Evolutionary conservation across 2,329 filamentous ascomycete genomes (phyloP), one percentile per base, ranked within the genome.

Genomic region (Penicillium palitans): DNA sequence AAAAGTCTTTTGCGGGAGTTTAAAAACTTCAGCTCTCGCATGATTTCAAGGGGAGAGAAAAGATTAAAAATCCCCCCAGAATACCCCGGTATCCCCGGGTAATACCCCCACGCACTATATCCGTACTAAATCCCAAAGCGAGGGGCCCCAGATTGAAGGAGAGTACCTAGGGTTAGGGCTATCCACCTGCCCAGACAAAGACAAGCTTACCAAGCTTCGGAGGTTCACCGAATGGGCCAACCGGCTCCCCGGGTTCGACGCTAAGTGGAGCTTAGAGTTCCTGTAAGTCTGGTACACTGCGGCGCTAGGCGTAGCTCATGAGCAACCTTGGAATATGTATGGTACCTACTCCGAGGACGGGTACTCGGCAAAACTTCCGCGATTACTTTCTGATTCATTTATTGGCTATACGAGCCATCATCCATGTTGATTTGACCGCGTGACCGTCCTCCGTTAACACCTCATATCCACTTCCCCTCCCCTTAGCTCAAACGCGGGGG

Each of bases 131-230:
- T 24, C 19, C 19, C 13, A 24, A 55, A 50, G 45, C 37, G 52
- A 50, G 45, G 45, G 45, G 52, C 45, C 45, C 45, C 52, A 42
- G 35, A 41, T 12, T 54, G n/a, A 31, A 31, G 44, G 27, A 46
- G 41, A 39, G 33, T 7, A 40, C 12, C 29, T 45, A 45, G 3
- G 25, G 19, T 24, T 37, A 33, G 41, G 41, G 41, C 5, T 35
- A 44, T 17, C 41, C 24, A 45, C 9, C 33, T 35, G 12, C 17
- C 17, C 17, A 9, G n/a, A 19, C n/a, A 12, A 35, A 13, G 8
- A 48, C 21, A 55, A 55, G 45, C 37, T 42, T 55, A 50, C 52
- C 52, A 55, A 55, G 52, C 52, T 50, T 55, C 37, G 52, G 45
- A 35, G 6, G 19, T 27, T 35, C 37, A 17, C 45, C 37, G 45